Base-by-base conservation (phyloP, 768 basidiomycete species). In the Termitomyces sp. region DNA sequence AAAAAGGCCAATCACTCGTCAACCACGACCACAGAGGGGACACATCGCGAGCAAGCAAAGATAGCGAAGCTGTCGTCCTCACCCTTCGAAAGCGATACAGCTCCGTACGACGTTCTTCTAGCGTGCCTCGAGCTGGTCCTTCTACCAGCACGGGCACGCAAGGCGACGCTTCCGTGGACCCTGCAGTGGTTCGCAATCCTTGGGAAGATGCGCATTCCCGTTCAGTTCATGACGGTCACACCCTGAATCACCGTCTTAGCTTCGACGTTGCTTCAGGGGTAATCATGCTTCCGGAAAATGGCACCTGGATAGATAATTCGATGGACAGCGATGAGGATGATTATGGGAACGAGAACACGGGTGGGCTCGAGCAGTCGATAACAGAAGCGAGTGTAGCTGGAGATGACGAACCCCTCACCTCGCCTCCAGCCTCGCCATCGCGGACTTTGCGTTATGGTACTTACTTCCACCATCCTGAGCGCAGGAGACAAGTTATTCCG, bases 201-300 rank as follows among this genome's bases (percentile, higher is more conserved):
- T 89, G 88, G 89, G 78, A 77, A n/a, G 85, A 91, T 60, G 69
- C 78, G 1, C 77, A 72, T 39, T 69, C 76, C n/a, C 62, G 63
- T 50, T 35, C 67, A 45, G 38, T 62, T 46, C 60, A 60, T 2
- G 57, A 67, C 32, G 71, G 71, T 16, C 55, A 61, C 7, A 50
- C 13, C 45, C 66, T 85, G 50, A 75, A 74, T 56, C 88, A 91
- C 68, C 83, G 91, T 18, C 73, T 93, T 57, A 94, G 91, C 74
- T 96, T 88, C 64, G 93, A 95, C 69, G 88, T 86, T 54, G 92
- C 86, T 5, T 90, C 90, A 3, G 94, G 94, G 0, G 91, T 95
- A 39, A 96, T 96, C 65, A 89, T 89, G 81, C 75, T 96, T 3
- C 92, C 94, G 0, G 92, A 94, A 42, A 82, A 86, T 65, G 83